Evolutionary conservation across 2,329 filamentous ascomycete species (phyloP), one percentile per base, ranked within the genome.

Genomic region (Bipolaris bicolor): DNA sequence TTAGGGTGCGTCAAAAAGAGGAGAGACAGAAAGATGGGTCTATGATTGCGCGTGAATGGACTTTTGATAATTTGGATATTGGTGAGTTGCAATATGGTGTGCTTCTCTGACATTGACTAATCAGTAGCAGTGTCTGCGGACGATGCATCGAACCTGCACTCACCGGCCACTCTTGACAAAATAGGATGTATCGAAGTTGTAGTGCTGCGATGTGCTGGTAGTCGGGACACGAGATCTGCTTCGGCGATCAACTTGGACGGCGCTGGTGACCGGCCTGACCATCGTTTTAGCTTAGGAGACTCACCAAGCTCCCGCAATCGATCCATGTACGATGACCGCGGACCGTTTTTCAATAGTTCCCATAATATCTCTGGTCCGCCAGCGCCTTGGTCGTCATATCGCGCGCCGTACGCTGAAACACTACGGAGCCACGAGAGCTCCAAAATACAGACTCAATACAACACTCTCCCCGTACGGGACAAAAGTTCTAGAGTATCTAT

Each of bases 1-100:
- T 86, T 51, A 69, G 74, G 7, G 73, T 86, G 3, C 77, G 82
- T 1, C 83, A 86, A 68, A 84, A 84, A 64, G 84, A 86, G 62
- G 80, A 83, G 59, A 77, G 75, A 58, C 70, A 73, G n/a, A 67
- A 67, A 2, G 76, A 80, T 60, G 81, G 81, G 3, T 72, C 65
- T 5, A 84, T 83, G 69, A 71, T 84, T 55, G 82, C 80, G 0
- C 77, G 81, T 10, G 79, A 81, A 37, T 86, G 83, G 84, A 77
- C 76, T 4, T 86, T 86, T 62, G 78, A 81, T 41, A 77, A 78
- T 40, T 73, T 84, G 22, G 78, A 81, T 44, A 77, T 78, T 55
- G 76, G 82, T 84, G 66, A 61, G 74, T 49, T 2, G 22, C 24
- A 24, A 22, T 22, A 13, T 24, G 16, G 11, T 36, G 18, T 9